Base-by-base conservation (phyloP, 345 rosid species). In the Populus tremula region DNA sequence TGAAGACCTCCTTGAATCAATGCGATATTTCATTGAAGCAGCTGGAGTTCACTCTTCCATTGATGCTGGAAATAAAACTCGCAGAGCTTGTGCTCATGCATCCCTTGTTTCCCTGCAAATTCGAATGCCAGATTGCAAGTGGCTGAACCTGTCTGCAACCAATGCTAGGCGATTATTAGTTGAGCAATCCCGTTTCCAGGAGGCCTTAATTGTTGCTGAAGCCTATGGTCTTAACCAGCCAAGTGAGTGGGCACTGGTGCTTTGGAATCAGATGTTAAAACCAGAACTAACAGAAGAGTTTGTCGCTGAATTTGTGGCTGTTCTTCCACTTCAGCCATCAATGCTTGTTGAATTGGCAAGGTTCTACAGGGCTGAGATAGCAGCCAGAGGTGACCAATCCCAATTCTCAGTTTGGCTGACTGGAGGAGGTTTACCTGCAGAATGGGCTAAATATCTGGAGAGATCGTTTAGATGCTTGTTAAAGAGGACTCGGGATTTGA, bases 201-300 rank as follows among this genome's bases (percentile, higher is more conserved):
- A 96, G 88, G 97, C 99, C 72, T 76, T 96, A 74, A 92, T 93
- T 25, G 98, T 96, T 78, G 99, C 99, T 45, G 99, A 96, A 84
- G 99, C 99, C 45, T 96, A 96, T 68, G 83, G 90, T 79, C 97
- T 96, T 76, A 96, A 96, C 78, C 99, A 93, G 85, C 93, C 99
- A 25, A 86, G 90, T 49, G 98, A 96, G 80, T 96, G 99, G 99
- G 97, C 94, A 7, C 86, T 87, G 31, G 97, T 91, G 31, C 97
- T 96, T 70, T 96, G 99, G 99, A 91, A 88, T 82, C 94, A 87
- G 88, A 96, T 96, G 97, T 91, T 96, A 49, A 89, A 89, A 27
- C 99, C 99, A 1, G 99, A 96, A 73, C 78, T 89, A 71, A 93
- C 86, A 1, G 97, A 93, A 83, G 98, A 90, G 78, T 93, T 96